Percentiles rank a stretch among this genome's conserved stretches.
phyloP scores from a whole-genome alignment of 2,329 filamentous ascomycete species.

The Fusarium illudens region DNA sequence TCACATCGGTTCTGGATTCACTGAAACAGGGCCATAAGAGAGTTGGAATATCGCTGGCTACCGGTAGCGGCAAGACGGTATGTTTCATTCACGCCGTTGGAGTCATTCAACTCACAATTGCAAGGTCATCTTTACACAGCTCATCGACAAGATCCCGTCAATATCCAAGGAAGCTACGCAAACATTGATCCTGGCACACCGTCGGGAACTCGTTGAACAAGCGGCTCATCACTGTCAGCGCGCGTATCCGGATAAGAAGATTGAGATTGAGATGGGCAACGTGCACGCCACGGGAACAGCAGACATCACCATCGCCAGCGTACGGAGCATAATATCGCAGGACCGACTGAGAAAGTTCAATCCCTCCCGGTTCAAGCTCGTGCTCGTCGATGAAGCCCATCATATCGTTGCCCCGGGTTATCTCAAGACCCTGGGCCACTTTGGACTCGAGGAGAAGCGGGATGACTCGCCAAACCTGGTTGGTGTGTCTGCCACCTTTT shows the following conservation, averaged over 20 bases:
- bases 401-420: slow-evolving; percentile 92
- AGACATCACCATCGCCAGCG: slow-evolving; percentile 93
- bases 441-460: slow-evolving; percentile 68
- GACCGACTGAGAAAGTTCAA: slow-evolving; percentile 85
- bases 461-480: slow-evolving; percentile 70
- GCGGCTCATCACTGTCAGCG: slow-evolving; percentile 83
- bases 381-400: slow-evolving; percentile 95
- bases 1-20: slow-evolving; percentile 78
- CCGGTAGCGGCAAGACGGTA: slow-evolving; percentile 89
- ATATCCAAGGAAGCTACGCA: slow-evolving; percentile 64
- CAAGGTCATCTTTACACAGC: slow-evolving; percentile 93
- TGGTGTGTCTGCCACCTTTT: slow-evolving; percentile 85
- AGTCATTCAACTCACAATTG: slow-evolving; percentile 8
- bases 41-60: slow-evolving; percentile 85
- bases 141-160: slow-evolving; percentile 79
- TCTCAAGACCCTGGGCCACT: slow-evolving; percentile 77
- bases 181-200: slow-evolving; percentile 91
- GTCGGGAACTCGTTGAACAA: slow-evolving; percentile 93
- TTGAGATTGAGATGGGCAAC: slow-evolving; percentile 93
- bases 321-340: slow-evolving; percentile 82
- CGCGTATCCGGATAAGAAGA: slow-evolving; percentile 79
- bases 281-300: slow-evolving; percentile 79
- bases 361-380: slow-evolving; percentile 80
- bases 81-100: slow-evolving; percentile 32
- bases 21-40: slow-evolving; percentile 77